Conservation (phyloP, 139 green algal genomes). For the Picochlorum sp. region DNA sequence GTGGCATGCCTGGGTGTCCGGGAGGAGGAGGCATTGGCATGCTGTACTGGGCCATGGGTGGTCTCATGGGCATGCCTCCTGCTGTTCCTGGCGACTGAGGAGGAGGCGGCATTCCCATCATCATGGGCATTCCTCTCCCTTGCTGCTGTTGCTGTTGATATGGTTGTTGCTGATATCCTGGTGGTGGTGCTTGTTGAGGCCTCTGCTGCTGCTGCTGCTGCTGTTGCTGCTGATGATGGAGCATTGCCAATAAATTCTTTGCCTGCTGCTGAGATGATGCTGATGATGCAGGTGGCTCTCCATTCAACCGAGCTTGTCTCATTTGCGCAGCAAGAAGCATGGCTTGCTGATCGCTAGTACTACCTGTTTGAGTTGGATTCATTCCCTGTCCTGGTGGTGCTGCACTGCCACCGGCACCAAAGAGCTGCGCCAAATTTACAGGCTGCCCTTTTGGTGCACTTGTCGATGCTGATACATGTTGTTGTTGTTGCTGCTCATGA, state of each 20-base stretch:
- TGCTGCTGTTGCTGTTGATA: background rate
- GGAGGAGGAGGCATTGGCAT: constrained; percentile 1
- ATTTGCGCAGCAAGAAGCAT: too few species aligned
- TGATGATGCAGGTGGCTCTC: too few species aligned
- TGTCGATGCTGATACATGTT: background rate
- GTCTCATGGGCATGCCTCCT: constrained; percentile 2
- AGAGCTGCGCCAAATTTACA: constrained; percentile 16
- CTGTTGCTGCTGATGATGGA: background rate
- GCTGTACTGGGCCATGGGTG: background rate
- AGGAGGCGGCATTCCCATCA: background rate
- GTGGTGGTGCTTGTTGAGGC: background rate
- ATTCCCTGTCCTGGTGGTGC: constrained; percentile 1
- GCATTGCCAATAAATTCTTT: constrained; percentile 9
- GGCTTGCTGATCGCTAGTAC: too few species aligned
- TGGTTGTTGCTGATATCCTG: background rate
- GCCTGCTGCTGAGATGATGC: background rate
- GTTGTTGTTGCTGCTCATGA: background rate
- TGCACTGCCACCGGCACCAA: background rate
- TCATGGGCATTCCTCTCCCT: background rate
- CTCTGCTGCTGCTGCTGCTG: background rate
- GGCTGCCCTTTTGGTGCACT: constrained; percentile 12
- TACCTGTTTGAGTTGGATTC: background rate
- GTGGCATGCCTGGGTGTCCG: background rate
- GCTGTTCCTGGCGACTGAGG: background rate
- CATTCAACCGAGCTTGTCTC: too few species aligned